phyloP scores from a whole-genome alignment of 148 eudicot species.

The Vaccinium vitisidaea region DNA sequence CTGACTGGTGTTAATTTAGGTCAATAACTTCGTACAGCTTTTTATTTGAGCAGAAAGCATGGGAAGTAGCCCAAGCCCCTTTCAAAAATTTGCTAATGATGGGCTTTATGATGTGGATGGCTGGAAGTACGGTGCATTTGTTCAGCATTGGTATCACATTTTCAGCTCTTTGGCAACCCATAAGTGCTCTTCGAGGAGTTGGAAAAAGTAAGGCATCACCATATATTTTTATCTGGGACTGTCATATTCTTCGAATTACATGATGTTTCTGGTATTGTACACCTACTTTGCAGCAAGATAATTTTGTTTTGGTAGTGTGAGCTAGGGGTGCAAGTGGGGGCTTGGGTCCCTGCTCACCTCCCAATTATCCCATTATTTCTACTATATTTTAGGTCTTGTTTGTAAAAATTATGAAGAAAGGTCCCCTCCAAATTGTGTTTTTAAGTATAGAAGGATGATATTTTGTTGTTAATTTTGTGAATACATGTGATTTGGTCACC shows the following conservation, averaged over 20 bases:
- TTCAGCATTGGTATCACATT: slow-evolving; percentile 94
- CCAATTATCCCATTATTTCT: too few relatives aligned
- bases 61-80: slow-evolving; percentile 98
- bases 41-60: slow-evolving; percentile 70
- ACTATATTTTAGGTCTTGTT: too few relatives aligned
- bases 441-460: too few relatives aligned
- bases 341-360: too few relatives aligned
- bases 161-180: slow-evolving; percentile 94
- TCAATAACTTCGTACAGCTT: background rate
- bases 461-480: too few relatives aligned
- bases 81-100: slow-evolving; percentile 86
- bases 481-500: too few relatives aligned
- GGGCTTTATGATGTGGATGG: slow-evolving; percentile 99
- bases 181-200: slow-evolving; percentile 91
- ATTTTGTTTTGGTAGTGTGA: background rate
- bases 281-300: too few relatives aligned
- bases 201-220: slow-evolving; percentile 61
- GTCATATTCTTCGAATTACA: background rate
- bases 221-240: background rate
- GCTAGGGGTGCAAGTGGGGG: background rate
- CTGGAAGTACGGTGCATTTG: slow-evolving; percentile 95
- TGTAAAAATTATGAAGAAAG: too few relatives aligned
- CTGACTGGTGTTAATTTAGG: background rate
- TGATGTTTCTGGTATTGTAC: background rate
- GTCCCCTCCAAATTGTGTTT: too few relatives aligned